Percentiles rank a stretch among this genome's conserved stretches.
Evolutionary conservation across 2,329 filamentous ascomycete genomes (phyloP).

Genomic region (Ceratocystis eucalypticola): DNA sequence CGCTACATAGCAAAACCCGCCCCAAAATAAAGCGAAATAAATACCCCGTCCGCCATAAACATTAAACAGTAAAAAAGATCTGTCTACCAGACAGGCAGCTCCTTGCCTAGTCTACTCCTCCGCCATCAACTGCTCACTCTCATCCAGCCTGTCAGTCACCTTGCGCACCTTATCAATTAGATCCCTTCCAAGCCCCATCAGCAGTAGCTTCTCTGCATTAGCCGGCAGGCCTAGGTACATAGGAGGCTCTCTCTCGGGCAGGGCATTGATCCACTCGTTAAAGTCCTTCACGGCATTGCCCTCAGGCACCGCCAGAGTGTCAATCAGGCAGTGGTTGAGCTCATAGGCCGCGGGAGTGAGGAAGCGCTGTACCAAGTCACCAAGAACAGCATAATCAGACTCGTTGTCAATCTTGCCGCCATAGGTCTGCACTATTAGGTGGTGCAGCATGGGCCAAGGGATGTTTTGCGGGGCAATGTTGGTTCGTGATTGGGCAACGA

Average conservation of each 20-base stretch:
- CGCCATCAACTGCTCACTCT: conserved; percentile 79
- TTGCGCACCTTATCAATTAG: conserved; percentile 74
- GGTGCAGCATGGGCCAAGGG: conserved; percentile 91
- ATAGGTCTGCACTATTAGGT: conserved; percentile 84
- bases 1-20: too few relatives aligned
- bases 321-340: conserved; percentile 77
- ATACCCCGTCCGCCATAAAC: background rate
- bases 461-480: conserved; percentile 91
- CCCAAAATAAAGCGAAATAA: background rate
- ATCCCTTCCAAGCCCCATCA: conserved; percentile 74
- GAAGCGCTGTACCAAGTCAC: conserved; percentile 58
- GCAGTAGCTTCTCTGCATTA: conserved; percentile 88
- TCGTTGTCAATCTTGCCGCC: conserved; percentile 95
- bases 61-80: background rate
- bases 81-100: too few relatives aligned
- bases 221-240: conserved; percentile 87
- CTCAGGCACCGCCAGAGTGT: conserved; percentile 60
- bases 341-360: conserved; percentile 85
- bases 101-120: conserved; percentile 32
- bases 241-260: conserved; percentile 91
- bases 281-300: conserved; percentile 78
- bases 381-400: conserved; percentile 63
- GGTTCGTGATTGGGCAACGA: conserved; percentile 66
- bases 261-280: conserved; percentile 73
- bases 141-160: conserved; percentile 78